Conservation (phyloP, 2,329 filamentous ascomycete genomes). For the Corniculantispora saksenae region DNA sequence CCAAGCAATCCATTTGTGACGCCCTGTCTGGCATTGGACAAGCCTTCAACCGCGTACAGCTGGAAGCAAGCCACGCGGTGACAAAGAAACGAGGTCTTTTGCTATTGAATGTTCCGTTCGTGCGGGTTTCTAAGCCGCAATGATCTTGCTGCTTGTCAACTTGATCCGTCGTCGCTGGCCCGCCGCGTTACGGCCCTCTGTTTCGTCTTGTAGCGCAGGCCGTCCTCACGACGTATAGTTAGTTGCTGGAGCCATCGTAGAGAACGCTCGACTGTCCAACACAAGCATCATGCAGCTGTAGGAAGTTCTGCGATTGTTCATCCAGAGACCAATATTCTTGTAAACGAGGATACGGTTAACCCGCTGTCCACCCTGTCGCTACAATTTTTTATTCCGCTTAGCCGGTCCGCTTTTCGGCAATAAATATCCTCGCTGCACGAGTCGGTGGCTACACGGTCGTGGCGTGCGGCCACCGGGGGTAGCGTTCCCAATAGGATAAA, state of each 20-base stretch:
- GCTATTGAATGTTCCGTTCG: not conserved
- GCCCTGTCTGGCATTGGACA: not conserved
- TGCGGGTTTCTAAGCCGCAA: too few relatives aligned
- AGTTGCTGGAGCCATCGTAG: too few relatives aligned
- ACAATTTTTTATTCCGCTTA: not conserved
- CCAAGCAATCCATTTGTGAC: not conserved
- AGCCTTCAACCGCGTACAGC: not conserved
- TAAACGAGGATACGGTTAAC: not conserved
- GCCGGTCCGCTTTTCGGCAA: constrained; percentile 1
- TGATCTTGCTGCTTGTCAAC: too few relatives aligned
- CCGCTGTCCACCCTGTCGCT: not conserved
- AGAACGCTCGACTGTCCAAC: too few relatives aligned
- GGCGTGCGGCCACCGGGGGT: not conserved
- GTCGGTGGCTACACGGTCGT: not conserved
- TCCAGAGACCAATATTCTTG: not conserved
- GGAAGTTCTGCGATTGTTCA: not conserved
- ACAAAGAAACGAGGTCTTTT: not conserved
- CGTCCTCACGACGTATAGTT: too few relatives aligned
- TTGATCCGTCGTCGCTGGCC: too few relatives aligned
- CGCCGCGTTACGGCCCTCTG: too few relatives aligned
- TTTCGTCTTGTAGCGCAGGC: too few relatives aligned
- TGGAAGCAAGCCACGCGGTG: not conserved
- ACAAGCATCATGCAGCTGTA: too few relatives aligned
- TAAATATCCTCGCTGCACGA: not conserved
- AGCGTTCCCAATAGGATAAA: not conserved